Base-by-base conservation (phyloP, 1,139 yeast species). In the Protomyces inundatus region DNA sequence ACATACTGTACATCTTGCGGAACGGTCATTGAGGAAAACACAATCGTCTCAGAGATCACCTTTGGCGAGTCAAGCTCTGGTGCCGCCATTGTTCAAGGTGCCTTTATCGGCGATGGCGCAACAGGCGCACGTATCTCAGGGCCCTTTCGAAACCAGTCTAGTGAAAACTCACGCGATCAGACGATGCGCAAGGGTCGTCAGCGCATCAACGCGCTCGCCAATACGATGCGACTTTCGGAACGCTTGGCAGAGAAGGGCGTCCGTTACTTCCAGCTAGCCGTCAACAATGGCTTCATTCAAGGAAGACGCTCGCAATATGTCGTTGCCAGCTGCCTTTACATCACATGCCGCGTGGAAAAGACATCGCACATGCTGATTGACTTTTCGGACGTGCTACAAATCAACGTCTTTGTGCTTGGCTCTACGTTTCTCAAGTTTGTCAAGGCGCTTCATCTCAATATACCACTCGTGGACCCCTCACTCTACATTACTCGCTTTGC, bases 361-460 rank as follows among this genome's bases (percentile, higher is more conserved):
- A 91, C 98, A 0, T 91, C 88, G 69, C 98, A 93, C 73, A 90
- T 93, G 96, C 81, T 93, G 71, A 90, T 93, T 71, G 98, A 95
- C 76, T 93, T 93, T 74, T 87, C 96, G 36, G 88, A 96, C 53
- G 79, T 93, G 69, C 79, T 95, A 54, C 96, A 88, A 73, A 90
- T 91, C 32, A 88, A 95, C 56, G 98, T 93, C 1, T 93, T 87
- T 74, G 88, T 96, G 2, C 84, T 93, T 61, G 99, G 99, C 54
- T 96, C 98, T 1, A 93, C 98, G 0, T 93, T 90, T 72, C 79
- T 93, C 66, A 91, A 91, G 73, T 84, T 93, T 84, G 96, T 93
- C 10, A 88, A 88, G 72, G 83, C 86, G 4, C 78, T 93, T 65
- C 88, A 87, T 69, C 82, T 85, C 4, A 79, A 83, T 45, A 77